Percentiles rank a stretch among this genome's conserved stretches.
Evolutionary conservation across 1,284 basidiomycete species (phyloP).

Genomic region (Cyathus olla): DNA sequence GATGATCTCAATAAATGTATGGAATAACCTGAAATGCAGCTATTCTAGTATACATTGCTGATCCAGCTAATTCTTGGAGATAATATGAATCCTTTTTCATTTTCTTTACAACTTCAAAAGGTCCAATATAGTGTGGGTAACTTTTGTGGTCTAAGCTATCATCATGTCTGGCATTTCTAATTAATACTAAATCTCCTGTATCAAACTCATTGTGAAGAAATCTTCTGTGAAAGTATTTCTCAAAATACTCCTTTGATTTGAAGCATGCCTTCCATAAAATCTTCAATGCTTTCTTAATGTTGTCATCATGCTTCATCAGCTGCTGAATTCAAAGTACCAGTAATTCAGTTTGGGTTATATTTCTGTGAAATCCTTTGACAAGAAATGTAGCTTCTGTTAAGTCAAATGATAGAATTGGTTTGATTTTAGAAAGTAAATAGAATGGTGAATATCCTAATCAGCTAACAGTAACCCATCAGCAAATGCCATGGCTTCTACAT

Average conservation of each 20-base stretch:
- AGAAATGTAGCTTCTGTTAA: slow-evolving; percentile 24
- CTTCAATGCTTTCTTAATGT: slow-evolving; percentile 2
- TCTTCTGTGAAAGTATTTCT: slow-evolving; percentile 18
- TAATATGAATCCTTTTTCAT: slow-evolving; percentile 25
- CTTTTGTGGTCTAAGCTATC: slow-evolving; percentile 23
- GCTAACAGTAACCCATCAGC: slow-evolving; percentile 23
- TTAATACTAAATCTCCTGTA: slow-evolving; percentile 20
- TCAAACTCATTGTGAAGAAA: slow-evolving; percentile 18
- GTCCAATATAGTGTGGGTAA: slow-evolving; percentile 36
- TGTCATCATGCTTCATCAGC: slow-evolving; percentile 3
- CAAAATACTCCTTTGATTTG: slow-evolving; percentile 29
- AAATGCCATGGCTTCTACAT: slow-evolving; percentile 1
- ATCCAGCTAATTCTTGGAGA: slow-evolving; percentile 40
- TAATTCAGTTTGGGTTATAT: slow-evolving; percentile 15
- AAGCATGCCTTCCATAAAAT: slow-evolving; percentile 12
- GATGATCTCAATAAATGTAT: slow-evolving; percentile 18
- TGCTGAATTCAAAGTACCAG: slow-evolving; percentile 14
- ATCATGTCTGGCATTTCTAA: slow-evolving; percentile 21
- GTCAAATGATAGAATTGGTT: slow-evolving; percentile 28
- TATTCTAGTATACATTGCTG: slow-evolving; percentile 17
- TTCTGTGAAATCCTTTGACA: slow-evolving; percentile 10
- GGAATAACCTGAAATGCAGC: slow-evolving; percentile 41
- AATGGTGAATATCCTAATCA: slow-evolving; percentile 24
- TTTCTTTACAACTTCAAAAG: slow-evolving; percentile 18
- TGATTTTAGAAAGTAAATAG: slow-evolving; percentile 19